Conservation (phyloP, 2,329 filamentous ascomycete species). For the Aspergillus brunneoviolaceus region DNA sequence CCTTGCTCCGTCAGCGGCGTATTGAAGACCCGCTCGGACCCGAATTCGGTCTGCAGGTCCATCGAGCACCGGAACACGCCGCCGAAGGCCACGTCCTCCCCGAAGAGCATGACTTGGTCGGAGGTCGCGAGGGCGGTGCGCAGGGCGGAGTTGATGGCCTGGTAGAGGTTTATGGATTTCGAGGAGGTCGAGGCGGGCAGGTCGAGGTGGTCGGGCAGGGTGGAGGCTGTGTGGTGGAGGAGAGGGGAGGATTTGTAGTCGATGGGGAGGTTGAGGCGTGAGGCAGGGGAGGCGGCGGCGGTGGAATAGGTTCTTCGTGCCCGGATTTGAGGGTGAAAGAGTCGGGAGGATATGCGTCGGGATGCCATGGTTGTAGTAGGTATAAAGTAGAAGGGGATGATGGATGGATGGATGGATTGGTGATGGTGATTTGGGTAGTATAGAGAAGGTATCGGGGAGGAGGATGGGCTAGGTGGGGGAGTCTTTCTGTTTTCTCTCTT, state of each 20-base stretch:
- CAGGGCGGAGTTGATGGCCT: constrained; percentile 88
- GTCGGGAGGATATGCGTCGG: constrained; percentile 13
- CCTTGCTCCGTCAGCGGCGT: constrained; percentile 93
- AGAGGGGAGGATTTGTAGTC: constrained; percentile 83
- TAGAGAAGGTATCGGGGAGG: background rate
- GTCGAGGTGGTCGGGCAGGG: constrained; percentile 69
- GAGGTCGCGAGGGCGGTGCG: constrained; percentile 78
- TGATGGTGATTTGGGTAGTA: background rate
- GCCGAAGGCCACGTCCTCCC: constrained; percentile 95
- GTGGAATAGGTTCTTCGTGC: constrained; percentile 46
- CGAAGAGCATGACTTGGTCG: constrained; percentile 85
- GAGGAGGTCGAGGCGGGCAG: constrained; percentile 71
- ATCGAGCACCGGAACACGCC: constrained; percentile 95
- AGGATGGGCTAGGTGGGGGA: background rate
- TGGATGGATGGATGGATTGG: background rate
- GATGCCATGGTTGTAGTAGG: background rate
- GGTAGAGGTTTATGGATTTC: constrained; percentile 89
- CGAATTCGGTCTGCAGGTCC: constrained; percentile 84
- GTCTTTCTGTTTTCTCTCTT: too few relatives aligned
- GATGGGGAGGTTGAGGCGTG: constrained; percentile 76
- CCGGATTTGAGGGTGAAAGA: constrained; percentile 15
- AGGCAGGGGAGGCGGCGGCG: constrained; percentile 44
- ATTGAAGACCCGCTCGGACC: constrained; percentile 89
- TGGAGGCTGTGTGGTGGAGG: constrained; percentile 74
- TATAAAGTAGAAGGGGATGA: too few relatives aligned